phyloP scores from a whole-genome alignment of 2,329 filamentous ascomycete species.

The Verticillium albo-atrum region DNA sequence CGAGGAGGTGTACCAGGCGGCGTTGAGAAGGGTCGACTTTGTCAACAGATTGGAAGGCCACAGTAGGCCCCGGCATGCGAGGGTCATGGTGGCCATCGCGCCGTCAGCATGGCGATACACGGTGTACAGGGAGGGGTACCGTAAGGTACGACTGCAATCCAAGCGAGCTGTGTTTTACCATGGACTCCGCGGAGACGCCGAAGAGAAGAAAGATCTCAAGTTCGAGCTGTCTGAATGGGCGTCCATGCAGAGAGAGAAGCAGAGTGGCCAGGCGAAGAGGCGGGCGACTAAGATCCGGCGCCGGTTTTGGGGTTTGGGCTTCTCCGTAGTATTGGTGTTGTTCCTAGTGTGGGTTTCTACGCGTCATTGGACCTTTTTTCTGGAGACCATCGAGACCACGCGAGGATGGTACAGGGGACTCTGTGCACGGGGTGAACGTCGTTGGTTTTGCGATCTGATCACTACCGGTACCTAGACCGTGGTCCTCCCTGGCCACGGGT shows the following conservation, averaged over 20 bases:
- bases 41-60: neutral
- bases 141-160: constrained; percentile 14
- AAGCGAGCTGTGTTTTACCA: constrained; percentile 23
- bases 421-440: too few species aligned
- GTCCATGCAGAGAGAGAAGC: neutral
- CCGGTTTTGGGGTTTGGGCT: neutral
- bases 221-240: constrained; percentile 15
- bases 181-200: constrained; percentile 15
- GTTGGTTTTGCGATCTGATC: too few species aligned
- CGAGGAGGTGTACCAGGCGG: neutral
- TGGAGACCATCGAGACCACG: neutral
- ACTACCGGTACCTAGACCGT: neutral
- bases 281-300: neutral
- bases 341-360: neutral
- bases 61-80: constrained; percentile 7
- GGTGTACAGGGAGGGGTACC: constrained; percentile 12
- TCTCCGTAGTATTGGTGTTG: neutral
- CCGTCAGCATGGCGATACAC: constrained; percentile 20
- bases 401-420: neutral
- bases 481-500: too few species aligned
- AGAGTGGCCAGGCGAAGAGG: neutral
- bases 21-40: neutral
- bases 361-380: neutral
- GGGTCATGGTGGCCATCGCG: constrained; percentile 25
- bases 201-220: constrained; percentile 13